Conservation (phyloP, 2,329 filamentous ascomycete species). For the Myotisia sp. region DNA sequence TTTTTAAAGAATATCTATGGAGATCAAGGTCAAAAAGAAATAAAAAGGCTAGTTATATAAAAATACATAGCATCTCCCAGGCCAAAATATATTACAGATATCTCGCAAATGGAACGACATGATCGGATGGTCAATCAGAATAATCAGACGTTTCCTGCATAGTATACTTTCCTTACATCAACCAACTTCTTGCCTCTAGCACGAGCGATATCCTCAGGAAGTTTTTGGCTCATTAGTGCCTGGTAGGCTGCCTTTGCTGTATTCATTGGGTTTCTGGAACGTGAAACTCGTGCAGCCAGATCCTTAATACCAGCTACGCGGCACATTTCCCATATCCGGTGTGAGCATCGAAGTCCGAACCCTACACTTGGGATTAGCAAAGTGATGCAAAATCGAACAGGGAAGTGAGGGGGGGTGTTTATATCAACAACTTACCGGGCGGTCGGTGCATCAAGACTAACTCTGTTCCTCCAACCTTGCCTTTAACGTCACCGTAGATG, state of each 20-base stretch:
- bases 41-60: no score
- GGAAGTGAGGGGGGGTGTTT: not conserved
- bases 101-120: no score
- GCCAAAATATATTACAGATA: no score
- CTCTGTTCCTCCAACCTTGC: conserved; percentile 76
- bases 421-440: conserved; percentile 52
- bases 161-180: conserved; percentile 93
- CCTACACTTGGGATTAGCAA: conserved; percentile 31
- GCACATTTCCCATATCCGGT: conserved; percentile 88
- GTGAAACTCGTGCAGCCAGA: conserved; percentile 65
- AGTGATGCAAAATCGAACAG: conserved; percentile 1
- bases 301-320: conserved; percentile 76
- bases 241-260: conserved; percentile 81
- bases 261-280: conserved; percentile 93
- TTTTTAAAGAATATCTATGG: no score
- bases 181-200: conserved; percentile 90
- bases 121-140: no score
- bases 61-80: no score
- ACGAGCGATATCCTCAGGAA: conserved; percentile 79
- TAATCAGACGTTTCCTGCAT: conserved; percentile 48
- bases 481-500: conserved; percentile 69
- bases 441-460: conserved; percentile 70
- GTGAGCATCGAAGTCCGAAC: conserved; percentile 83
- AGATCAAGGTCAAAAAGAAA: no score
- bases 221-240: conserved; percentile 65